Conservation (phyloP, 352 stramenopile species). For the Globisporangium nunn region DNA sequence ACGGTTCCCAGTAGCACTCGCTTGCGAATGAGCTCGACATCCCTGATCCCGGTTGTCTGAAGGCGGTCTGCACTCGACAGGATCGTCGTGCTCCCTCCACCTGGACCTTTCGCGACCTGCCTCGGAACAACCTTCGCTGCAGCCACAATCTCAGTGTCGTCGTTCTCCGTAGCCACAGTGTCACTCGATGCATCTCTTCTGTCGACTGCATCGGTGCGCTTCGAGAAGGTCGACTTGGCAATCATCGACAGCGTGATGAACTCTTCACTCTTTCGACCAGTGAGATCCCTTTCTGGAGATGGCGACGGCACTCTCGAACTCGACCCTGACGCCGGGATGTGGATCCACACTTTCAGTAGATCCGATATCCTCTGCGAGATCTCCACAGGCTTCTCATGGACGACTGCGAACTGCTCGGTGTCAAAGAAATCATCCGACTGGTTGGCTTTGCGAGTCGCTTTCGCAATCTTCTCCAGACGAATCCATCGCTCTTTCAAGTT, state of each 20-base stretch:
- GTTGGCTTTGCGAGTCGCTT: constrained; percentile 19
- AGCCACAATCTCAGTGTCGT: background rate
- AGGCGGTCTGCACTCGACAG: constrained; percentile 22
- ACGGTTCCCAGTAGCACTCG: constrained; percentile 48
- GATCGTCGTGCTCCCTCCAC: constrained; percentile 12
- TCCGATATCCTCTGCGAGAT: constrained; percentile 45
- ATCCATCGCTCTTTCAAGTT: constrained; percentile 57
- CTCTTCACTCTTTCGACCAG: constrained; percentile 4
- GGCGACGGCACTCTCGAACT: background rate
- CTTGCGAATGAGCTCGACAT: constrained; percentile 63
- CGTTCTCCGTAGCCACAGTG: background rate
- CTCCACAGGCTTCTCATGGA: constrained; percentile 39
- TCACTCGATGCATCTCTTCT: background rate
- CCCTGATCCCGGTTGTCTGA: constrained; percentile 33
- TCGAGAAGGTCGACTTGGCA: constrained; percentile 8
- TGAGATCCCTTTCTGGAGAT: constrained; percentile 8
- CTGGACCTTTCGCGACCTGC: constrained; percentile 10
- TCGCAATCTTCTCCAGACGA: constrained; percentile 48
- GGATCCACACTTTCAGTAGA: constrained; percentile 56
- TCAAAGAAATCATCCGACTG: constrained; percentile 32
- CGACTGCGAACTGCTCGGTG: constrained; percentile 50
- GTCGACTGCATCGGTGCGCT: background rate
- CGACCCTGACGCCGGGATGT: constrained; percentile 10
- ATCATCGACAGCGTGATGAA: constrained; percentile 18
- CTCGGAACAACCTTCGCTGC: constrained; percentile 32